Evolutionary conservation across 768 basidiomycete genomes (phyloP).

Genomic region (Lactarius vividus): DNA sequence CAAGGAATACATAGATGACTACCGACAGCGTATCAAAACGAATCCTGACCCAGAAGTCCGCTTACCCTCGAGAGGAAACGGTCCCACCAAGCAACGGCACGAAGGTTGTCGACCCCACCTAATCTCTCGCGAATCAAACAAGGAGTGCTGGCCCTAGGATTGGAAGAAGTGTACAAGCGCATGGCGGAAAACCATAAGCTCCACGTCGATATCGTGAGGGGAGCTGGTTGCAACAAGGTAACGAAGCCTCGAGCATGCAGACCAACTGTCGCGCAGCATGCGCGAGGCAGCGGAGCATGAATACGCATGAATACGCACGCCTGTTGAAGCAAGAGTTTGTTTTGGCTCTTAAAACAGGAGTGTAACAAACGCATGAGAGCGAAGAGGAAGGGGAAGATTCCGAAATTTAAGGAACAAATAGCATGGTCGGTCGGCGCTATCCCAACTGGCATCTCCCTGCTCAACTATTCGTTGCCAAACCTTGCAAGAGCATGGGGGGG

Average conservation of each 20-base stretch:
- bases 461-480: background rate
- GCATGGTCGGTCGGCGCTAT: background rate
- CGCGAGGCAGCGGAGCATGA: conserved; percentile 37
- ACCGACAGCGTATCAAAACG: no score
- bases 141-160: conserved; percentile 32
- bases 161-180: conserved; percentile 35
- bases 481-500: background rate
- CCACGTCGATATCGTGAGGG: conserved; percentile 40
- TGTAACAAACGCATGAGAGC: conserved; percentile 15
- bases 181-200: conserved; percentile 49
- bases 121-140: conserved; percentile 27
- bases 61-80: background rate
- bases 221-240: conserved; percentile 36
- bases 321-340: background rate
- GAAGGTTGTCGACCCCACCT: conserved; percentile 5
- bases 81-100: conserved; percentile 3
- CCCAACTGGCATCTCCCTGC: background rate
- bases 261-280: conserved; percentile 40
- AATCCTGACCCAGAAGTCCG: no score
- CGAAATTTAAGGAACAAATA: conserved; percentile 14
- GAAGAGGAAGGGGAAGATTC: conserved; percentile 18
- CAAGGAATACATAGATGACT: no score
- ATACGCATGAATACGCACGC: conserved; percentile 22
- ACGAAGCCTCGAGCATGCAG: conserved; percentile 39
- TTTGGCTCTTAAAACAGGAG: background rate